Evolutionary conservation across 345 rosid species (phyloP), one percentile per base, ranked within the genome.

Genomic region (Ceriops decandra): DNA sequence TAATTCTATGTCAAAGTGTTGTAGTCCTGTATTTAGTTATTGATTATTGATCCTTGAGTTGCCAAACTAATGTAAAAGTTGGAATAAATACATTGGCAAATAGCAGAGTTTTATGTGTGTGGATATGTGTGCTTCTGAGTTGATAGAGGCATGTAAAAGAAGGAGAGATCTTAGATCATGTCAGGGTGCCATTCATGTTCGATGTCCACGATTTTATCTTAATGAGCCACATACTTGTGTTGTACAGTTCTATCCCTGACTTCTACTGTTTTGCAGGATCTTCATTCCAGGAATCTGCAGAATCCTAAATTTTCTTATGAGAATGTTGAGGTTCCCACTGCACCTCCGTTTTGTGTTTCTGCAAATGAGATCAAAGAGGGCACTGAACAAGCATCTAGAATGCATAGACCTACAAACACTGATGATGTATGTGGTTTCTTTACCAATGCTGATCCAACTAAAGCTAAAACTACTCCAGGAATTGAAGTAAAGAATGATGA

Each of bases 261-360:
- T 66, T 27, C 27, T 19, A 49, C 52, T 68, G 35, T 22, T 69
- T 76, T 74, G 67, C 85, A 93, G 96, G 88, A 69, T 76, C 38
- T 77, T n/a, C 78, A 74, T 66, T 63, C 76, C 32, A 70, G 66
- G 77, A 79, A 73, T 42, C 15, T 77, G 79, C 77, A 42, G 68
- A 75, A 76, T 61, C 81, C 75, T 19, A 81, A 76, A 62, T 78
- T 76, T 67, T 62, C 67, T 42, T 83, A 83, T 66, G 88, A 77
- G 27, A 84, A 82, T 54, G 92, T 84, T 54, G 92, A 85, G 72
- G 72, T 86, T 71, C 95, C 98, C 10, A 91, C 90, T 82, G 98
- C 99, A 30, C 99, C 99, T 67, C 98, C 97, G 54, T 53, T 76
- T 81, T 81, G 84, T 64, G 78, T 83, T 74, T 76, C 86, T 56